Evolutionary conservation across 306 rosid species (phyloP).

Genomic region (Crotalaria pallida): DNA sequence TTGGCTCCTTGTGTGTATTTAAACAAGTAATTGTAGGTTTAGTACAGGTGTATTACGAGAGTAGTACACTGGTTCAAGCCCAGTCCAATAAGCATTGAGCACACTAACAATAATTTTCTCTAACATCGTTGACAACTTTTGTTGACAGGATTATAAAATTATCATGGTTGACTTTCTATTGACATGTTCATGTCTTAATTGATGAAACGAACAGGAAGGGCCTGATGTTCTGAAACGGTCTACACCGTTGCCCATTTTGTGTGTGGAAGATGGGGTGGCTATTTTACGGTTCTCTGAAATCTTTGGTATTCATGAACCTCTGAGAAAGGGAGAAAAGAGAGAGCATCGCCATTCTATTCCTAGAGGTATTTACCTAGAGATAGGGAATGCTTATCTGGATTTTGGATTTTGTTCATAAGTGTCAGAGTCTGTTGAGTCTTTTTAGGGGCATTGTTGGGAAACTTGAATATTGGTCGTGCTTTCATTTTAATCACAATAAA

Average conservation of each 20-base stretch:
- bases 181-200: slow-evolving; percentile 24
- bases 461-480: background rate
- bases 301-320: slow-evolving; percentile 73
- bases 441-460: slow-evolving; percentile 10
- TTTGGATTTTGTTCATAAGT: slow-evolving; percentile 16
- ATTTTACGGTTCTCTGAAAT: slow-evolving; percentile 90
- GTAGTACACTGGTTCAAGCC: slow-evolving; percentile 1
- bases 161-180: slow-evolving; percentile 28
- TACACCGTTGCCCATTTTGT: slow-evolving; percentile 73
- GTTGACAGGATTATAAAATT: slow-evolving; percentile 18
- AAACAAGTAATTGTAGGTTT: slow-evolving; percentile 2
- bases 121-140: slow-evolving; percentile 8
- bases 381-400: slow-evolving; percentile 9
- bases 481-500: background rate
- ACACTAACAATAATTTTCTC: background rate
- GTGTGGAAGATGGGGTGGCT: slow-evolving; percentile 75
- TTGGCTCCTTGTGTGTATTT: background rate
- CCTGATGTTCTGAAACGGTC: slow-evolving; percentile 49
- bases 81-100: background rate
- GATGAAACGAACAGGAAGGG: slow-evolving; percentile 42
- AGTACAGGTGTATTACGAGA: background rate
- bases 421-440: background rate
- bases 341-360: slow-evolving; percentile 59
- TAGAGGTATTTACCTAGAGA: slow-evolving; percentile 45
- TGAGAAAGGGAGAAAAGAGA: slow-evolving; percentile 77